Conservation (phyloP, 768 basidiomycete species). For the Thelephora ganbajun region DNA sequence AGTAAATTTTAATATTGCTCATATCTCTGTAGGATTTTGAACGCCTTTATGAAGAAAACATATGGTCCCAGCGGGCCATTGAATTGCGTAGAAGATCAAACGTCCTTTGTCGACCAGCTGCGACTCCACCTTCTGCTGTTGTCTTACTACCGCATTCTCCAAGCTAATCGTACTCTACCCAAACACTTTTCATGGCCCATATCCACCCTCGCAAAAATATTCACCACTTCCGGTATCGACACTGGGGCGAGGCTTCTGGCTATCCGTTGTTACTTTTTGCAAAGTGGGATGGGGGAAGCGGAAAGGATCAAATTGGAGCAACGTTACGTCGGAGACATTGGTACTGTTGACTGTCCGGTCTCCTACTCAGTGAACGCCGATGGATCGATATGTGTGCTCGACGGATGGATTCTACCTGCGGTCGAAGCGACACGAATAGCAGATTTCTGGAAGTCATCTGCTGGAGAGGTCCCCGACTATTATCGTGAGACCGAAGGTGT, state of each 20-base stretch:
- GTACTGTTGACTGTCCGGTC: conserved; percentile 48
- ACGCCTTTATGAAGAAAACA: conserved; percentile 31
- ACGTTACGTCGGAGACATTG: conserved; percentile 43
- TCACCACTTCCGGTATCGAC: conserved; percentile 43
- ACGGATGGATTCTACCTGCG: conserved; percentile 76
- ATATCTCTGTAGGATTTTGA: conserved; percentile 34
- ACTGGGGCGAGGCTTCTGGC: conserved; percentile 53
- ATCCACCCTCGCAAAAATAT: conserved; percentile 26
- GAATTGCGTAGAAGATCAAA: conserved; percentile 29
- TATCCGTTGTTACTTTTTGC: conserved; percentile 64
- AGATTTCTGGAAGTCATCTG: conserved; percentile 32
- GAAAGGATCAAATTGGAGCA: conserved; percentile 57
- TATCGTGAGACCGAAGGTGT: conserved; percentile 27
- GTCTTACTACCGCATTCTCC: conserved; percentile 69
- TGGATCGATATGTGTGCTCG: conserved; percentile 31
- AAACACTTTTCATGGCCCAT: conserved; percentile 44
- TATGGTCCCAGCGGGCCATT: conserved; percentile 30
- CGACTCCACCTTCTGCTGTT: conserved; percentile 61
- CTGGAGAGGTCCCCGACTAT: conserved; percentile 28
- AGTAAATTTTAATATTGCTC: conserved; percentile 4
- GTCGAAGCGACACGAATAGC: conserved; percentile 51
- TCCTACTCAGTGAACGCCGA: conserved; percentile 36
- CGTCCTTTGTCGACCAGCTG: conserved; percentile 18
- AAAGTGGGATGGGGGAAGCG: conserved; percentile 65
- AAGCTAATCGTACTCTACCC: conserved; percentile 60